A percentile compares a stretch with the other conserved stretches of the same genome.
Conservation (phyloP, 345 rosid genomes). For the Eucalyptus globulus region DNA sequence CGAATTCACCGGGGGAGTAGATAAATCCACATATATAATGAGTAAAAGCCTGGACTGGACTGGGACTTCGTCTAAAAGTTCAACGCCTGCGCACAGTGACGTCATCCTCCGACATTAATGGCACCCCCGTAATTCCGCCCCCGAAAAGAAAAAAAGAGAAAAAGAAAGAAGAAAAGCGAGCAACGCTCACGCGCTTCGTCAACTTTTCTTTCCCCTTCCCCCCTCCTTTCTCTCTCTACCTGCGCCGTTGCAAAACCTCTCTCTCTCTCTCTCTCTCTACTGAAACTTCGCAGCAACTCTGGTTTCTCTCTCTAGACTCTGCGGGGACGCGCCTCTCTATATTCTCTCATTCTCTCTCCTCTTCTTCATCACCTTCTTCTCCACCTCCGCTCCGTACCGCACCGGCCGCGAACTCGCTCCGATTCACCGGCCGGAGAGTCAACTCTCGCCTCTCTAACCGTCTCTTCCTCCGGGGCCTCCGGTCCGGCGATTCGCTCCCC, state of each 20-base stretch:
- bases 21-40: background rate
- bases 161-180: background rate
- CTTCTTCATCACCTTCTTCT: background rate
- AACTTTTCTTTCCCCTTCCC: constrained; percentile 1
- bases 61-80: background rate
- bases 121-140: background rate
- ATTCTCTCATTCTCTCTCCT: background rate
- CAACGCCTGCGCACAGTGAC: background rate
- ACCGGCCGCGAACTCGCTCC: background rate
- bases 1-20: background rate
- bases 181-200: constrained; percentile 7
- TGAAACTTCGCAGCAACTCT: background rate
- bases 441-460: background rate
- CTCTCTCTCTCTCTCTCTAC: background rate
- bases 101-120: background rate
- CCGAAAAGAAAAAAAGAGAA: background rate
- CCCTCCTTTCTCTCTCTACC: background rate
- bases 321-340: background rate
- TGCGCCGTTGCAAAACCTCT: background rate
- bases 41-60: background rate
- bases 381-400: background rate
- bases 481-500: background rate
- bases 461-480: background rate
- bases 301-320: background rate
- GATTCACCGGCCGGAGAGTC: background rate